Conservation (phyloP, 768 basidiomycete genomes). For the Leccinum rimulosum region DNA sequence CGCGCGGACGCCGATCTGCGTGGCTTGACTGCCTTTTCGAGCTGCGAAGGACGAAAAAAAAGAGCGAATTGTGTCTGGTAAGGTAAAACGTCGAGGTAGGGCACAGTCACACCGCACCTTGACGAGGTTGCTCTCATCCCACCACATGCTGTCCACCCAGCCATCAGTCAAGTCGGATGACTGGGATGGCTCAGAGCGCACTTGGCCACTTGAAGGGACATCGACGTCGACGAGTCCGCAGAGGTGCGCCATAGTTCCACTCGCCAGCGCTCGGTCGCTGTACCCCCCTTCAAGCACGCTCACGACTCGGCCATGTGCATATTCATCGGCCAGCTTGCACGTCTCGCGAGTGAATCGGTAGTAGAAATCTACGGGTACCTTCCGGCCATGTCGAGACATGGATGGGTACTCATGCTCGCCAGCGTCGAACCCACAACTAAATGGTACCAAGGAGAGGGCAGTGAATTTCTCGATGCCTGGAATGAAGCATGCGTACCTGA, state of each 20-base stretch:
- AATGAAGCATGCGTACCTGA: conserved; percentile 56
- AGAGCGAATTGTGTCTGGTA: neutral
- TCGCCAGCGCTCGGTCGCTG: conserved; percentile 82
- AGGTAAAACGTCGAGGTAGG: neutral
- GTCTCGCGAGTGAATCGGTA: conserved; percentile 77
- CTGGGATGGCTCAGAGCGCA: neutral
- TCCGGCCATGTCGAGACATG: conserved; percentile 92
- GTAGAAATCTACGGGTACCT: conserved; percentile 85
- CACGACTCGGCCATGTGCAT: conserved; percentile 68
- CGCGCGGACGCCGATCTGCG: conserved; percentile 41
- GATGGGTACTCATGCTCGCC: conserved; percentile 86
- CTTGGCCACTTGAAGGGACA: neutral
- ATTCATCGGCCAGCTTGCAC: conserved; percentile 57
- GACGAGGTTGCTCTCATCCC: conserved; percentile 56
- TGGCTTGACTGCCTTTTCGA: conserved; percentile 65
- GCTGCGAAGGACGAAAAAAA: conserved; percentile 34
- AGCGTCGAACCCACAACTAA: conserved; percentile 92
- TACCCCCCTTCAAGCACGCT: conserved; percentile 97
- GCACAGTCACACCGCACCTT: conserved; percentile 39
- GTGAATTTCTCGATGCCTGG: neutral
- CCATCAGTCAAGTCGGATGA: neutral
- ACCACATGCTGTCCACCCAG: conserved; percentile 55
- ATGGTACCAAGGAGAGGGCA: no score
- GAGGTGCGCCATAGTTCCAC: conserved; percentile 81
- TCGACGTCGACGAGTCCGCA: conserved; percentile 53